A percentile compares a stretch with the other conserved stretches of the same genome.
Conservation (phyloP, 1,284 basidiomycete species). For the Pseudozyma hubeiensis region DNA sequence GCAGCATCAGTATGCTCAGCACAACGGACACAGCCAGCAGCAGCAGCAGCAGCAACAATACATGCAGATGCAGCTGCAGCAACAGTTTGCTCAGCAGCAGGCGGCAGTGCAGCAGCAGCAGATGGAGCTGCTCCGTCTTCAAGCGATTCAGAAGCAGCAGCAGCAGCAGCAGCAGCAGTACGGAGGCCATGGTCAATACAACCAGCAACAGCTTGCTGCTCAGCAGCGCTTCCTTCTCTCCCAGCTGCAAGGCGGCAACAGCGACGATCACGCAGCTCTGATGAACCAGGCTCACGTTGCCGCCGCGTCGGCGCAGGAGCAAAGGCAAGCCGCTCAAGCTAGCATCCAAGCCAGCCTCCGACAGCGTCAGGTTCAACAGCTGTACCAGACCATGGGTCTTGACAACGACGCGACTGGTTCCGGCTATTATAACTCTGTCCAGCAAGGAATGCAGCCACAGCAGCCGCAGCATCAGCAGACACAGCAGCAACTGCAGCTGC, state of each 20-base stretch:
- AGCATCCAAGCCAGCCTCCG: conserved; percentile 60
- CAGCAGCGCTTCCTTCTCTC: conserved; percentile 60
- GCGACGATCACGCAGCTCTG: conserved; percentile 11
- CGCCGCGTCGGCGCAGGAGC: conserved; percentile 50
- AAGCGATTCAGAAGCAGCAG: conserved; percentile 51
- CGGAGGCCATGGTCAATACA: conserved; percentile 22
- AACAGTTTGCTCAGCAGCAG: conserved; percentile 48
- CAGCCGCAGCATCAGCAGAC: conserved; percentile 36
- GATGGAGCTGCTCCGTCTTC: conserved; percentile 55
- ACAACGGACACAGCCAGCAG: conserved; percentile 25
- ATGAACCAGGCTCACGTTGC: conserved; percentile 29
- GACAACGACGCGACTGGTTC: conserved; percentile 17
- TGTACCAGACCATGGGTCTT: conserved; percentile 48
- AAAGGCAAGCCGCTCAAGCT: conserved; percentile 60
- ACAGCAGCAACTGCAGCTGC: conserved; percentile 46
- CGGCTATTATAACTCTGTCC: conserved; percentile 8
- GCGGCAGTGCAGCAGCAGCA: conserved; percentile 49
- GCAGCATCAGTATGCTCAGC: conserved; percentile 38
- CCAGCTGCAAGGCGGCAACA: conserved; percentile 49
- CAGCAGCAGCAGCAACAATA: conserved; percentile 50
- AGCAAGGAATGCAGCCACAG: conserved; percentile 38
- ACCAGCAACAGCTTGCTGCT: conserved; percentile 49
- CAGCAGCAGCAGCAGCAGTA: conserved; percentile 25
- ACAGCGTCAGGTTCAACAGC: conserved; percentile 59
- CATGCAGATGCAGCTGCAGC: conserved; percentile 54